Evolutionary conservation across 208 protist genomes (phyloP).

Genomic region (Novymonas esmeraldas): DNA sequence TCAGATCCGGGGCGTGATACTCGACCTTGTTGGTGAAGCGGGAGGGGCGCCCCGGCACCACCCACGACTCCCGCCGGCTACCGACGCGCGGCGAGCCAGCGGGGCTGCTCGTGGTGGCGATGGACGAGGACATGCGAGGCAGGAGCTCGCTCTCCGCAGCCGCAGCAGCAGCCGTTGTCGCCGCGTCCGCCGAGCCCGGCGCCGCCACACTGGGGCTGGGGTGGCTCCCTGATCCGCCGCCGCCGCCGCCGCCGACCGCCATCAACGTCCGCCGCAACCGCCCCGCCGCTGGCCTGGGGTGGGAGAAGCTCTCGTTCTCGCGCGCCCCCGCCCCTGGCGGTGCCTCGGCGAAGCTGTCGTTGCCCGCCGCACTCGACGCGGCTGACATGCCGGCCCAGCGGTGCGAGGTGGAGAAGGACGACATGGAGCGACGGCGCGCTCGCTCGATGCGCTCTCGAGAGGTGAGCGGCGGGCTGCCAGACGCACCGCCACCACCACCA

Average conservation of each 20-base stretch:
- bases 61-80: conserved; percentile 13
- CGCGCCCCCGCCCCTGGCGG: background rate
- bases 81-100: conserved; percentile 1
- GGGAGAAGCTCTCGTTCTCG: conserved; percentile 35
- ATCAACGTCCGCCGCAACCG: conserved; percentile 5
- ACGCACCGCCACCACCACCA: too few relatives aligned
- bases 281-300: conserved; percentile 10
- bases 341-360: conserved; percentile 12
- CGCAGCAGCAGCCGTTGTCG: background rate
- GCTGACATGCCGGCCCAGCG: background rate
- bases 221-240: background rate
- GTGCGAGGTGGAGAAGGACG: background rate
- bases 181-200: background rate
- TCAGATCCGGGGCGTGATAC: conserved; percentile 31
- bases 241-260: background rate
- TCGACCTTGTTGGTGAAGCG: conserved; percentile 14
- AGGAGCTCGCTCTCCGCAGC: background rate
- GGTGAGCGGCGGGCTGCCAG: background rate
- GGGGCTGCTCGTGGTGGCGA: background rate
- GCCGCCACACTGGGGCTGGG: background rate
- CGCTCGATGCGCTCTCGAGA: conserved; percentile 15
- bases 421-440: background rate
- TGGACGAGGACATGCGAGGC: background rate
- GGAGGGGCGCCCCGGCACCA: conserved; percentile 21
- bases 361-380: background rate